Evolutionary conservation across 768 basidiomycete species (phyloP), one percentile per base, ranked within the genome.

Genomic region (Hypholoma fasciculare): DNA sequence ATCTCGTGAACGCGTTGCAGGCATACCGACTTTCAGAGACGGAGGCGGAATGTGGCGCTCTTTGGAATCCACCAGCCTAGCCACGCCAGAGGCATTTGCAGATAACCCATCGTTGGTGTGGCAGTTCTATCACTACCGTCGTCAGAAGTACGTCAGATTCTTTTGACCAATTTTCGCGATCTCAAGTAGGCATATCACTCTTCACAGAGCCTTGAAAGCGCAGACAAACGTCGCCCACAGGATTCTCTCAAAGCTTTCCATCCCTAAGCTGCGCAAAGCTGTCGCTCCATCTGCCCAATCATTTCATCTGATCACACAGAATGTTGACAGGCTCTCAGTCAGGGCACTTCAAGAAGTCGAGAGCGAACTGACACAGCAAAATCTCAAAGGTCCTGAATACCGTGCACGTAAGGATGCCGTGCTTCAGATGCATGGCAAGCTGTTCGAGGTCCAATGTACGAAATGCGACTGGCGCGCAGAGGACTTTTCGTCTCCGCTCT

Each of bases 351-450:
- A 68, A 53, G 39, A 62, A 55, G 63, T 67, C 39, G n/a, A 37
- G 54, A 38, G 52, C 27, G 17, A 49, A 8, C 40, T 43, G 26
- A 3, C 19, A 20, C 26, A 27, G 12, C 38, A 20, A 16, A 26
- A 20, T 14, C 8, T 39, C 17, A 13, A 12, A 7, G 12, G 37
- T 1, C 37, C 36, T 14, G 20, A 43, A 16, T 43, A 57, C 47
- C 7, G 47, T 12, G 19, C 38, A 55, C n/a, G 19, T 56, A 46
- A 53, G 58, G 20, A 46, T 38, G 3, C 61, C 64, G 3, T 73
- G 12, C 59, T 79, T 34, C 78, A 84, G 66, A 84, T 83, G 79
- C 83, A 83, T 63, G 81, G 82, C 3, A 64, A 73, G 17, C 61
- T 82, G 12, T 74, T 78, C 63, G 75, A 77, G 55, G 68, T 16